Evolutionary conservation across 2,329 filamentous ascomycete species (phyloP).

Genomic region (Paracoccidioides lutzii): DNA sequence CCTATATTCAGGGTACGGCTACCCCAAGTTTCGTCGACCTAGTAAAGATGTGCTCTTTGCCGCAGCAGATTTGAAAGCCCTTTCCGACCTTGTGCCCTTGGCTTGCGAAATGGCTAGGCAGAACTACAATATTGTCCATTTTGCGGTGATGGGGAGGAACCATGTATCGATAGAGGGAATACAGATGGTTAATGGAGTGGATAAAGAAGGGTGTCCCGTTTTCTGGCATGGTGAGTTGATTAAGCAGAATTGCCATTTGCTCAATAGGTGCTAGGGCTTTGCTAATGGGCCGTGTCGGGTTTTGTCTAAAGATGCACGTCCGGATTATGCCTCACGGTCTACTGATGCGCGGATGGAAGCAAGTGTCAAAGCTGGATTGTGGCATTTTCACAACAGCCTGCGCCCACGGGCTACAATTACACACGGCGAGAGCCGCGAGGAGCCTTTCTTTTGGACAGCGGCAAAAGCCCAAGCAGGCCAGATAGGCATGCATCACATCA

Average conservation of each 20-base stretch:
- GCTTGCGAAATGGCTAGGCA: slow-evolving; percentile 73
- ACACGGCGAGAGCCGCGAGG: slow-evolving; percentile 55
- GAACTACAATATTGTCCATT: slow-evolving; percentile 63
- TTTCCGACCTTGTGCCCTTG: slow-evolving; percentile 60
- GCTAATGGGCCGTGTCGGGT: background rate
- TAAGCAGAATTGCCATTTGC: background rate
- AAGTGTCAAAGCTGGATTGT: slow-evolving; percentile 51
- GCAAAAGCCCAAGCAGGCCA: slow-evolving; percentile 43
- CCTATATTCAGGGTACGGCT: slow-evolving; percentile 46
- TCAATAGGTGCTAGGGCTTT: background rate
- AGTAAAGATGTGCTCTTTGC: slow-evolving; percentile 71
- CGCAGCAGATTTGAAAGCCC: slow-evolving; percentile 60
- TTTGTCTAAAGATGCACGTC: slow-evolving; percentile 48
- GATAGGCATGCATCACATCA: slow-evolving; percentile 53
- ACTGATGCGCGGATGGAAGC: slow-evolving; percentile 56
- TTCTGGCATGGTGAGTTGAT: slow-evolving; percentile 40
- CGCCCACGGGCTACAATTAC: slow-evolving; percentile 65
- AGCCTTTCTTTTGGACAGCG: slow-evolving; percentile 52
- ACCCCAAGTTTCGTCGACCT: slow-evolving; percentile 37
- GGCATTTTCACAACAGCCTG: slow-evolving; percentile 59
- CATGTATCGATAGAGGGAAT: slow-evolving; percentile 57
- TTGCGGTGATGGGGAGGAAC: slow-evolving; percentile 63
- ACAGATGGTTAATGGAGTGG: slow-evolving; percentile 66
- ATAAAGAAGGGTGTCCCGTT: slow-evolving; percentile 51
- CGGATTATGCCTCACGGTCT: slow-evolving; percentile 58